Conservation (phyloP, 257 asterid genomes). For the Nicotiana tomentosiformis region DNA sequence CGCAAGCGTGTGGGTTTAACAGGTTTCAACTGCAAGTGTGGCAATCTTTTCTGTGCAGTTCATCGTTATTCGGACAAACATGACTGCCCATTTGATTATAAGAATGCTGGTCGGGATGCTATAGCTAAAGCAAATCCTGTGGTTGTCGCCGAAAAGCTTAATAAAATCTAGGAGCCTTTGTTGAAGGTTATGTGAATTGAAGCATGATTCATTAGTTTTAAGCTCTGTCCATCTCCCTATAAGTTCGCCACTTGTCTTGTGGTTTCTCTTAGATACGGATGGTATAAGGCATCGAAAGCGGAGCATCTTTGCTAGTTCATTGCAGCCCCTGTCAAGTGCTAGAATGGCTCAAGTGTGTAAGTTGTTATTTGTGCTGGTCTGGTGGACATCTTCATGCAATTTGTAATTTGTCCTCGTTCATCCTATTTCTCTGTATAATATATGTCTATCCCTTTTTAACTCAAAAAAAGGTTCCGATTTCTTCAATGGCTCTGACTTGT, state of each 20-base stretch:
- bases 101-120: slow-evolving; percentile 40
- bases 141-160: slow-evolving; percentile 45
- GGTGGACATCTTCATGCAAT: slow-evolving; percentile 30
- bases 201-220: slow-evolving; percentile 2
- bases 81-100: slow-evolving; percentile 46
- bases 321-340: slow-evolving; percentile 28
- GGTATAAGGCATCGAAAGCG: slow-evolving; percentile 14
- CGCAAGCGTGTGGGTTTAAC: slow-evolving; percentile 54
- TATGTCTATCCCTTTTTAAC: background rate
- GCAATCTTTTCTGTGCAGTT: slow-evolving; percentile 42
- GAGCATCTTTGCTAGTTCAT: slow-evolving; percentile 17
- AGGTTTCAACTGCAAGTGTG: slow-evolving; percentile 47
- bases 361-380: slow-evolving; percentile 36
- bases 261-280: slow-evolving; percentile 12
- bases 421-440: background rate
- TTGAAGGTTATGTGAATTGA: background rate
- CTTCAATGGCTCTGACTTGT: background rate
- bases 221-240: slow-evolving; percentile 15
- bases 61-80: slow-evolving; percentile 59
- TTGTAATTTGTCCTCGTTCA: slow-evolving; percentile 16
- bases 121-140: slow-evolving; percentile 52
- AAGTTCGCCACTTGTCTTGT: slow-evolving; percentile 18
- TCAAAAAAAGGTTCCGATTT: background rate
- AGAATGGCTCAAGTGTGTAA: slow-evolving; percentile 35
- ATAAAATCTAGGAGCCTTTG: slow-evolving; percentile 28